Evolutionary conservation across 495 filamentous ascomycete species (phyloP).

Genomic region (Penicillium longicatenatum): DNA sequence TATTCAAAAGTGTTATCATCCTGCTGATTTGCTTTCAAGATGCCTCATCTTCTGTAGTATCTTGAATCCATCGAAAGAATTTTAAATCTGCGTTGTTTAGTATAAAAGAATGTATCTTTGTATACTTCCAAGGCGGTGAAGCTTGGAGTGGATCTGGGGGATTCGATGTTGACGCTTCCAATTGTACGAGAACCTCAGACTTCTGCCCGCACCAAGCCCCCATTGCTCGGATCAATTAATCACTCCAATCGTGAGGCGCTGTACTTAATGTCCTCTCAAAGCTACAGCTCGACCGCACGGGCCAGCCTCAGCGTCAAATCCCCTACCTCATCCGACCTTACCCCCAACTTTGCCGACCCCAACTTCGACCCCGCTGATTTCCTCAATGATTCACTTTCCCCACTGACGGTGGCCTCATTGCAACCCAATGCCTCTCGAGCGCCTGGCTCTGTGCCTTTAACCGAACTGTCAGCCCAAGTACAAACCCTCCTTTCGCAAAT

Average conservation of each 20-base stretch:
- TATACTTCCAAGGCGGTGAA: neutral
- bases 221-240: neutral
- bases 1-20: too few species aligned
- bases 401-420: constrained; percentile 43
- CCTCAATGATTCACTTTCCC: constrained; percentile 74
- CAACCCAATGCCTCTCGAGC: constrained; percentile 44
- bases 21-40: too few species aligned
- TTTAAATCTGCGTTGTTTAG: neutral
- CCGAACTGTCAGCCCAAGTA: constrained; percentile 77
- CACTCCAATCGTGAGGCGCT: neutral
- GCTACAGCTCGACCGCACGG: constrained; percentile 21
- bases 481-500: constrained; percentile 84
- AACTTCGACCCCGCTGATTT: constrained; percentile 81
- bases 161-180: neutral
- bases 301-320: constrained; percentile 12
- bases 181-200: neutral
- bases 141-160: neutral
- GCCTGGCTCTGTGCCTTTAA: constrained; percentile 61
- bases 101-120: neutral
- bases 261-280: constrained; percentile 21
- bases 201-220: neutral
- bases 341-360: constrained; percentile 64
- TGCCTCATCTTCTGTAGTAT: neutral
- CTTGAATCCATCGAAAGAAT: neutral
- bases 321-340: constrained; percentile 52